Evolutionary conservation across 2,329 filamentous ascomycete genomes (phyloP).

Genomic region (Exophiala sp.): DNA sequence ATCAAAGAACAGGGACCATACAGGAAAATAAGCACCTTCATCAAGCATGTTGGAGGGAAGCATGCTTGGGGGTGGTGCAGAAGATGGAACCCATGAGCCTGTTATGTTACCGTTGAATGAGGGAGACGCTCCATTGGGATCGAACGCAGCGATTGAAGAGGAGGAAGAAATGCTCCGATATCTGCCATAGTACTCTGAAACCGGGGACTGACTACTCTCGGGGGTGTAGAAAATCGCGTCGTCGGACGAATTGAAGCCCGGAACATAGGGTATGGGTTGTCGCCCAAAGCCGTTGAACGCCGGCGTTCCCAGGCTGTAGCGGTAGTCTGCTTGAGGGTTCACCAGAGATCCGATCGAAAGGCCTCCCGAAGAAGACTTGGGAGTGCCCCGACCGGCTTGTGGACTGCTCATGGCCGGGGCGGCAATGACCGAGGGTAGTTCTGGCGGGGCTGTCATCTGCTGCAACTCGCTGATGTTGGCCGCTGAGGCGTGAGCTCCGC

Average conservation of each 20-base stretch:
- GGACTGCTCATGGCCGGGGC: constrained; percentile 24
- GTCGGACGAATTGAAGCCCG: constrained; percentile 24
- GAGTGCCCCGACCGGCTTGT: constrained; percentile 21
- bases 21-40: constrained; percentile 26
- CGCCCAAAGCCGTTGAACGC: constrained; percentile 20
- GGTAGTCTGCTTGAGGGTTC: constrained; percentile 26
- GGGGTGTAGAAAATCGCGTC: constrained; percentile 28
- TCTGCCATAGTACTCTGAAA: constrained; percentile 27
- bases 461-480: constrained; percentile 16
- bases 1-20: constrained; percentile 26
- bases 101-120: constrained; percentile 24
- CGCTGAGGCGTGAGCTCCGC: constrained; percentile 11
- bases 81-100: constrained; percentile 24
- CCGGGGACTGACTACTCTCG: constrained; percentile 29
- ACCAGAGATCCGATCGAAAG: constrained; percentile 30
- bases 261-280: constrained; percentile 20
- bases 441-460: constrained; percentile 20
- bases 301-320: constrained; percentile 23
- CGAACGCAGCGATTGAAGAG: constrained; percentile 27
- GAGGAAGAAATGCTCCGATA: constrained; percentile 29
- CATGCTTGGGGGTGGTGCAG: constrained; percentile 24
- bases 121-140: constrained; percentile 24
- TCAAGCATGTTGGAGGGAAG: constrained; percentile 27
- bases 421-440: constrained; percentile 24
- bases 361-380: constrained; percentile 24